Percentiles rank a stretch among this genome's conserved stretches.
Evolutionary conservation across 164 flowering plant genomes (phyloP).

Genomic region (Litsea cubeba): DNA sequence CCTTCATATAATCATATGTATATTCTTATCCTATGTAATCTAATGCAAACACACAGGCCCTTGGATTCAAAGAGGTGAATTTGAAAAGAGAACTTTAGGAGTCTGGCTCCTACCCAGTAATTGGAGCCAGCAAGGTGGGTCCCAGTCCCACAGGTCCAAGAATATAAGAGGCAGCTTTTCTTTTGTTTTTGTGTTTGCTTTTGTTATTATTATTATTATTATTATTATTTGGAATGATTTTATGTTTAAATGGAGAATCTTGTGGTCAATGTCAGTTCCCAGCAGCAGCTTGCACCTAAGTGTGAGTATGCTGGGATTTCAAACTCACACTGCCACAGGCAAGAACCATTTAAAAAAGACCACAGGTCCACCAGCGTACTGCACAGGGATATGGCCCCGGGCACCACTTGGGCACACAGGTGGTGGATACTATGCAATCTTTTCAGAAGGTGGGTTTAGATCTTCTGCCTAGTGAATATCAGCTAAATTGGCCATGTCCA

Average conservation of each 20-base stretch:
- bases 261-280: not conserved
- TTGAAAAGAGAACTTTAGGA: not conserved
- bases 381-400: too few species aligned
- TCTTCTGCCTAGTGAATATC: too few species aligned
- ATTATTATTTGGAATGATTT: not conserved
- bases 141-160: not conserved
- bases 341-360: too few species aligned
- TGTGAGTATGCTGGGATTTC: too few species aligned
- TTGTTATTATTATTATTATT: too few species aligned
- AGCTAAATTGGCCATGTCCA: too few species aligned
- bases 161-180: not conserved
- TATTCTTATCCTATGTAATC: not conserved
- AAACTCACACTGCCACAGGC: too few species aligned
- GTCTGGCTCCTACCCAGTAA: not conserved
- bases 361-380: too few species aligned
- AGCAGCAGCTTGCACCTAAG: not conserved
- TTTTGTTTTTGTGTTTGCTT: too few species aligned
- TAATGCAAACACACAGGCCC: not conserved
- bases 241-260: not conserved
- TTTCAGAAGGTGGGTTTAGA: too few species aligned
- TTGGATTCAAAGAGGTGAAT: not conserved
- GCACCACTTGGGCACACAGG: too few species aligned
- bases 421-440: too few species aligned
- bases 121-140: not conserved
- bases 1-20: not conserved